Evolutionary conservation across 169 alveolate genomes (phyloP), one percentile per base, ranked within the genome.

Genomic region (Babesia ovis): DNA sequence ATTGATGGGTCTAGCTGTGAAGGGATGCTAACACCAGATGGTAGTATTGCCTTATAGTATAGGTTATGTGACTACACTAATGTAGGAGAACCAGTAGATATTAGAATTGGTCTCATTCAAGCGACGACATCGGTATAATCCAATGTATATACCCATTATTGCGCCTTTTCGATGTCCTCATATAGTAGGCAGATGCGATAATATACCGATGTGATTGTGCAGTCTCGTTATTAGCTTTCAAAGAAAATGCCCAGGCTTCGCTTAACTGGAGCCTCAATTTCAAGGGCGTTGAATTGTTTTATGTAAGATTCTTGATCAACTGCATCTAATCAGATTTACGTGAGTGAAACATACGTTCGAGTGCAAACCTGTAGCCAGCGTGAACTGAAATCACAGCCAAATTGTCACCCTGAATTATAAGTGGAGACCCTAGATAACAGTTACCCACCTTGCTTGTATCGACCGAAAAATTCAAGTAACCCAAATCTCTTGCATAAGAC

Each of bases 401-500:
- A 14, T 22, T 31, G 50, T 48, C 62, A 11, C 62, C 53, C 75
- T 50, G 75, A 31, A 57, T 37, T 16, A 27, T 55, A 27, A 11
- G 64, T 23, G 42, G 25, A 22, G 25, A 11, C 22, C 4, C 8
- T 55, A 2, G 11, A 32, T 0, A 25, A 3, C 4, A 9, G 20
- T 27, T 25, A 34, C 79, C 67, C 53, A 66, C 74, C 69, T 54
- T 59, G 20, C n/a, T 39, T 12, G 39, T 22, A 51, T 67, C 58
- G 25, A 8, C 27, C 16, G 20, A 29, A 29, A 43, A 3, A 9
- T 0, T 27, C 25, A 71, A 32, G 61, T 73, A 74, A 20, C 69
- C 67, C 56, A 81, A 68, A 45, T 81, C 89, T 55, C 46, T 81
- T 3, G 89, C 89, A 27, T 81, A 81, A 18, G 71, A 22, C 45